Evolutionary conservation across 352 stramenopile species (phyloP), one percentile per base, ranked within the genome.

Genomic region (Phytophthora sp.): DNA sequence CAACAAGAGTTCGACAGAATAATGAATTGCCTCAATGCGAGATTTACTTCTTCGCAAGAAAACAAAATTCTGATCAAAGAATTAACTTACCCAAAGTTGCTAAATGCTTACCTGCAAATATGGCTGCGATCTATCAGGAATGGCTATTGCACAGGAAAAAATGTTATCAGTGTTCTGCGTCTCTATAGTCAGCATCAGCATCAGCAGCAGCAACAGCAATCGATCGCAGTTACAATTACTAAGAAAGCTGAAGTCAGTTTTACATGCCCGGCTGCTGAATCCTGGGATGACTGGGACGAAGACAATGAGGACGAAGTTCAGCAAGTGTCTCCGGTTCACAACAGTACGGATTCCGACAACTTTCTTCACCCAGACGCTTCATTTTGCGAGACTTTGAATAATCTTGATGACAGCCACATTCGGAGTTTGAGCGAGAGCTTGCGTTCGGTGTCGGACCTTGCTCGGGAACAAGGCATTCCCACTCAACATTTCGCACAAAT

Each of bases 241-340:
- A 62, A 52, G 31, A 26, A n/a, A 43, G 21, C 7, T n/a, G 17
- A 23, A 46, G 44, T 2, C 32, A 48, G 3, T 34, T 41, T 52
- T 18, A 37, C 15, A 4, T 43, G 23, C 24, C 3, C 18, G 2
- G 54, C 54, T 6, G 44, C 51, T 13, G 52, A 54, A 24, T 51
- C 46, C 8, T 84, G 75, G 75, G 58, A 77, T n/a, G 72, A 78
- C 28, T 84, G 72, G 76, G 76, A 84, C 43, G 57, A n/a, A n/a
- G n/a, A 67, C 42, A 65, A 77, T 18, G 56, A 69, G 8, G 24
- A 21, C 4, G 31, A 77, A 60, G 28, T 74, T 28, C 66, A 61
- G 30, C 54, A 48, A 43, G 31, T 49, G 4, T 54, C 54, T 31
- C 54, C 54, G 42, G 49, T 70, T n/a, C 20, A 10, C n/a, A n/a